phyloP scores from a whole-genome alignment of 257 asterid genomes.

The Fraxinus pennsylvanica region DNA sequence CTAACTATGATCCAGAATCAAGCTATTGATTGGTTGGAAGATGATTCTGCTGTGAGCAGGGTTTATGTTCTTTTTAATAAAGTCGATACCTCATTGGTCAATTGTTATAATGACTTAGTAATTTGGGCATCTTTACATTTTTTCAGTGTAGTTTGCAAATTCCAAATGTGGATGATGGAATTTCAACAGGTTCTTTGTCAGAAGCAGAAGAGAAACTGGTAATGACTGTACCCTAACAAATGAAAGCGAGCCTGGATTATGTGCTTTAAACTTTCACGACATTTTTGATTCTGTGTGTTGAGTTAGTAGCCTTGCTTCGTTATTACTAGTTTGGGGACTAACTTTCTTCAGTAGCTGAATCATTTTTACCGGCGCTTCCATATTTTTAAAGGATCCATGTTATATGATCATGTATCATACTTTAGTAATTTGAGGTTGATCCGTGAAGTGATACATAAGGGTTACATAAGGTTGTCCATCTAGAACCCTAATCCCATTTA shows the following conservation, averaged over 20 bases:
- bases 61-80: constrained; percentile 19
- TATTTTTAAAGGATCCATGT: not conserved
- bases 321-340: not conserved
- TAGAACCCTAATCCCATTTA: too few relatives aligned
- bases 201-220: constrained; percentile 82
- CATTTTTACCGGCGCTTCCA: not conserved
- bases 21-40: constrained; percentile 67
- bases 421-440: constrained; percentile 31
- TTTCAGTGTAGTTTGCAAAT: constrained; percentile 62
- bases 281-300: constrained; percentile 1
- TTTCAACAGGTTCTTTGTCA: constrained; percentile 60
- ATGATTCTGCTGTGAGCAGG: constrained; percentile 76
- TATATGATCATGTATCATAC: constrained; percentile 1
- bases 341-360: not conserved
- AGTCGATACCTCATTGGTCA: constrained; percentile 2
- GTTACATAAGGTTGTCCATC: too few relatives aligned
- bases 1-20: constrained; percentile 28
- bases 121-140: constrained; percentile 16
- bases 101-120: constrained; percentile 10
- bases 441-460: constrained; percentile 17
- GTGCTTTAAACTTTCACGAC: not conserved
- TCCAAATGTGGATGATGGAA: constrained; percentile 65
- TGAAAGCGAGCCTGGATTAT: constrained; percentile 43
- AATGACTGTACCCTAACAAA: constrained; percentile 53
- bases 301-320: constrained; percentile 9